Percentiles rank a stretch among this genome's conserved stretches.
Evolutionary conservation across 2,329 filamentous ascomycete species (phyloP).

Genomic region (Aspergillus nomiae): DNA sequence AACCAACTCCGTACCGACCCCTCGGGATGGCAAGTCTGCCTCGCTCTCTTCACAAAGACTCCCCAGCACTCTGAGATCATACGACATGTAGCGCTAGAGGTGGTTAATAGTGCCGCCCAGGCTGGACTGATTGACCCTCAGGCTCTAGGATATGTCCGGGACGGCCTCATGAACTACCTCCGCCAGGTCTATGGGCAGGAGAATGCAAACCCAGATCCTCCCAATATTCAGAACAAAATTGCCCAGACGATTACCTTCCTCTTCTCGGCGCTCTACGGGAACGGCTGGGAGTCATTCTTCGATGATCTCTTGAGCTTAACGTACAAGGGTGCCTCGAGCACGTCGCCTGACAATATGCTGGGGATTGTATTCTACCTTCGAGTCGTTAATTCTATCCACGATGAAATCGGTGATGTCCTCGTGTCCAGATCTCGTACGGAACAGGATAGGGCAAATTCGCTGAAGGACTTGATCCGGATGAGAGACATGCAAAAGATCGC

Average conservation of each 20-base stretch:
- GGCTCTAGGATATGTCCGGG: constrained; percentile 74
- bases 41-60: constrained; percentile 77
- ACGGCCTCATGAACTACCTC: constrained; percentile 79
- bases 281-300: constrained; percentile 86
- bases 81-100: constrained; percentile 84
- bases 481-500: constrained; percentile 89
- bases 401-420: constrained; percentile 94
- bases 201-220: constrained; percentile 65
- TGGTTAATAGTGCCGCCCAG: constrained; percentile 89
- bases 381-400: constrained; percentile 85
- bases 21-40: constrained; percentile 87
- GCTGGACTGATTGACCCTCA: constrained; percentile 72
- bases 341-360: constrained; percentile 66
- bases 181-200: constrained; percentile 69
- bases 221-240: constrained; percentile 90
- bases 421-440: constrained; percentile 77
- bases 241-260: constrained; percentile 94
- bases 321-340: constrained; percentile 58
- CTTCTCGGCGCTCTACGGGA: constrained; percentile 82
- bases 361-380: constrained; percentile 88
- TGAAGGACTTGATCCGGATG: constrained; percentile 87
- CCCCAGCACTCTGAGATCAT: constrained; percentile 80
- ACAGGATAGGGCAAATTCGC: constrained; percentile 78
- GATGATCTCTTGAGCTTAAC: constrained; percentile 85
- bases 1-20: constrained; percentile 78